phyloP scores from a whole-genome alignment of 2,329 filamentous ascomycete species.

The Sporothrix curviconia region DNA sequence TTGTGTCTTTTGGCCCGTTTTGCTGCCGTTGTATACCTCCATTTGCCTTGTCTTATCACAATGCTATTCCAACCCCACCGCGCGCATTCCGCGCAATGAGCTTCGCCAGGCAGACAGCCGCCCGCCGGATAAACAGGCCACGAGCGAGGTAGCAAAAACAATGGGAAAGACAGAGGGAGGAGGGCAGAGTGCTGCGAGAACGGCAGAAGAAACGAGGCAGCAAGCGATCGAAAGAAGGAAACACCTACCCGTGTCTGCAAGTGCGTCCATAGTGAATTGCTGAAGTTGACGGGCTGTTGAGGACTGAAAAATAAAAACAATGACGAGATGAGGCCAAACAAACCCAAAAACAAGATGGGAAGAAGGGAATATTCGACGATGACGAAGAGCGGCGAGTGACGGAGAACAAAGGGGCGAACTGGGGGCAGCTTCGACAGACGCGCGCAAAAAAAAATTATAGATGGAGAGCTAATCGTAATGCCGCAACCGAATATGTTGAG shows the following conservation, averaged over 20 bases:
- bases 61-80: neutral
- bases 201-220: neutral
- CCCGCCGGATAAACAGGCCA: neutral
- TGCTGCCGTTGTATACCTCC: neutral
- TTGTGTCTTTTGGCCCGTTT: neutral
- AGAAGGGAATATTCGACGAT: neutral
- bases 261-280: constrained; percentile 3
- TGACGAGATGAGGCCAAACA: too few relatives aligned
- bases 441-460: neutral
- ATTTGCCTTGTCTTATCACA: too few relatives aligned
- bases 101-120: neutral
- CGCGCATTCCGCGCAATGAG: too few relatives aligned
- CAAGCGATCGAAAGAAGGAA: too few relatives aligned
- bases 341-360: neutral
- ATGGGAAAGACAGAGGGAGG: neutral
- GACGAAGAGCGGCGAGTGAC: neutral
- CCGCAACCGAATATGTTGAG: constrained; percentile 3
- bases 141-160: neutral
- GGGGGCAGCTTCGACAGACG: neutral
- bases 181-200: neutral
- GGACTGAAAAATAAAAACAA: neutral
- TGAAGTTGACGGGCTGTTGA: too few relatives aligned
- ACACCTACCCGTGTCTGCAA: neutral
- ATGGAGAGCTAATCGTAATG: neutral
- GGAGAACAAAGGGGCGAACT: neutral